Evolutionary conservation across 257 asterid genomes (phyloP).

Genomic region (Mitragyna speciosa): DNA sequence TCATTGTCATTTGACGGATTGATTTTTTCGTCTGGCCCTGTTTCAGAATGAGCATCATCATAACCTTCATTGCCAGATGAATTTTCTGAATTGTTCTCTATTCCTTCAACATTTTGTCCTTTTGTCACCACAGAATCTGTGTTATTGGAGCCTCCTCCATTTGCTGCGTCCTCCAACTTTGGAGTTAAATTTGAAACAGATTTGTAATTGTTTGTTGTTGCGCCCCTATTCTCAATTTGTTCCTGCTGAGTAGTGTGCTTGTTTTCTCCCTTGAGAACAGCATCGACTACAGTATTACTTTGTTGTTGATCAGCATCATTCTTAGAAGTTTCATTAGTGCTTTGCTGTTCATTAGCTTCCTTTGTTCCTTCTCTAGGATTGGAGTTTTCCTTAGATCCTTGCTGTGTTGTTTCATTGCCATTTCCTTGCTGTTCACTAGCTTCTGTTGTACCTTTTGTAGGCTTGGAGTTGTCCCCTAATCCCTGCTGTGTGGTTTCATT

Average conservation of each 20-base stretch:
- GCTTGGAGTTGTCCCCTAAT: slow-evolving; percentile 10
- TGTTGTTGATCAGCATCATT: slow-evolving; percentile 24
- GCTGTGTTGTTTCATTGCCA: slow-evolving; percentile 18
- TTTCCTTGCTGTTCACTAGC: slow-evolving; percentile 23
- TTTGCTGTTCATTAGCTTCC: slow-evolving; percentile 28
- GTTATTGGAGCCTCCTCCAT: slow-evolving; percentile 16
- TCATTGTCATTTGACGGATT: slow-evolving; percentile 51
- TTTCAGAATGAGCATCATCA: slow-evolving; percentile 22
- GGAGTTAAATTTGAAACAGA: slow-evolving; percentile 26
- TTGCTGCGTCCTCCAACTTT: slow-evolving; percentile 20
- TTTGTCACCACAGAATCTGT: slow-evolving; percentile 18
- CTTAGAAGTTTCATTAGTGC: slow-evolving; percentile 22
- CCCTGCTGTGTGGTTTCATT: slow-evolving; percentile 19
- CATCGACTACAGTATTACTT: slow-evolving; percentile 15
- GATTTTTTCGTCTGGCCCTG: slow-evolving; percentile 31
- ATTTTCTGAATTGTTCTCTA: slow-evolving; percentile 30
- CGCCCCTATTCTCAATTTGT: slow-evolving; percentile 26
- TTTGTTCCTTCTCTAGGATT: slow-evolving; percentile 19
- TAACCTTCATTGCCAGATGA: slow-evolving; percentile 6
- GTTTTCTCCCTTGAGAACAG: slow-evolving; percentile 8
- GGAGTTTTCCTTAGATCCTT: slow-evolving; percentile 10
- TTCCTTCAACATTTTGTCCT: slow-evolving; percentile 14
- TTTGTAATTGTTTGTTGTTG: slow-evolving; percentile 13
- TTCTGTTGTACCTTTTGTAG: slow-evolving; percentile 22
- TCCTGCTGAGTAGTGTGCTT: slow-evolving; percentile 16